Evolutionary conservation across 176 grass and related monocot species (phyloP).

Genomic region (Rhynchospora tenuis): DNA sequence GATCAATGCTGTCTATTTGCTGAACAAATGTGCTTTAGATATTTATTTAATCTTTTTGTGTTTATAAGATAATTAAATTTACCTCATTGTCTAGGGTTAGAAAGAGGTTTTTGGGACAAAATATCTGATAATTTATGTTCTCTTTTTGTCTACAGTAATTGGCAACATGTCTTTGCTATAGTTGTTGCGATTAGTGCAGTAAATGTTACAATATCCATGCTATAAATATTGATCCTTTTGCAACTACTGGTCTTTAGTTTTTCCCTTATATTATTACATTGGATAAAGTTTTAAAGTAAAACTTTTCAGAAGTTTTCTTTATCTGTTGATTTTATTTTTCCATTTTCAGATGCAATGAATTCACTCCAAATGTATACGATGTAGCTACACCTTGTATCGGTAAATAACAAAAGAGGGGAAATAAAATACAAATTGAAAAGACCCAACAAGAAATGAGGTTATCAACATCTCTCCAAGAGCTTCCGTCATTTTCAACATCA

Average conservation of each 20-base stretch:
- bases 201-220: neutral
- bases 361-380: neutral
- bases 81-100: neutral
- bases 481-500: constrained; percentile 60
- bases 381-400: neutral
- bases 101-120: neutral
- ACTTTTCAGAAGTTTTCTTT: neutral
- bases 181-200: neutral
- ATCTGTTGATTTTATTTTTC: neutral
- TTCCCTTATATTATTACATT: neutral
- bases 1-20: neutral
- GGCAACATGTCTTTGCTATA: neutral
- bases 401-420: constrained; percentile 4
- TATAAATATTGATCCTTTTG: neutral
- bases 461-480: constrained; percentile 83
- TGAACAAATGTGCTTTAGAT: neutral
- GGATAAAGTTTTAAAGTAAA: neutral
- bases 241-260: neutral
- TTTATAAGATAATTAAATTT: neutral
- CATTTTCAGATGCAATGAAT: neutral
- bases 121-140: neutral
- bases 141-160: neutral
- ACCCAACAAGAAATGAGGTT: constrained; percentile 46
- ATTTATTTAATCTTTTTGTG: neutral
- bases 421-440: constrained; percentile 10